These are phyloP conservation scores for Geotrichum bryndzae DNA, from an alignment of 1,139 yeast species.

Conservation along the genomic window DNA sequence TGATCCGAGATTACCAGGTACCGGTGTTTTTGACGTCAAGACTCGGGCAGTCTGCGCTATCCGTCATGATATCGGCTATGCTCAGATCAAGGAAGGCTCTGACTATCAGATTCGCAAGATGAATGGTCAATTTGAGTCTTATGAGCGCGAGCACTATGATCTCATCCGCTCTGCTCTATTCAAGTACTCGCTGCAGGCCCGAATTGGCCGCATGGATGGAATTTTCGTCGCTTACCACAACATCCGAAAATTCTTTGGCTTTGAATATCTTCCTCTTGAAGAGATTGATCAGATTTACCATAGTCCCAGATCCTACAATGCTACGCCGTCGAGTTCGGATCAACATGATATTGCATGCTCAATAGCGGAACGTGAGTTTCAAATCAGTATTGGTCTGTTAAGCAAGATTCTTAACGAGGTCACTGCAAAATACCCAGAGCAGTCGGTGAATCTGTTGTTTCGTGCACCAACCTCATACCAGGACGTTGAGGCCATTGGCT, in stretches of 20 bases:
- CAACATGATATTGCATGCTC: constrained; percentile 37
- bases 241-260: constrained; percentile 74
- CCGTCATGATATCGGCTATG: constrained; percentile 67
- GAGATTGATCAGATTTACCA: constrained; percentile 63
- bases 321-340: constrained; percentile 15
- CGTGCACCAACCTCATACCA: constrained; percentile 23
- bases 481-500: constrained; percentile 3
- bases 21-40: constrained; percentile 87
- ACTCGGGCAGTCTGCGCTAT: constrained; percentile 87
- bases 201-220: constrained; percentile 97
- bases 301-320: constrained; percentile 26
- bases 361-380: constrained; percentile 71
- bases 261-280: constrained; percentile 72
- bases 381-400: constrained; percentile 55
- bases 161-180: constrained; percentile 68
- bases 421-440: constrained; percentile 27
- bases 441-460: constrained; percentile 29
- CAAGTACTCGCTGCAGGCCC: constrained; percentile 83
- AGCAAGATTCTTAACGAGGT: constrained; percentile 45
- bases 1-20: constrained; percentile 74
- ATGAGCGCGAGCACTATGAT: constrained; percentile 72
- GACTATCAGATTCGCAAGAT: constrained; percentile 60
- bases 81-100: constrained; percentile 49
- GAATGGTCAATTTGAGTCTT: constrained; percentile 66
- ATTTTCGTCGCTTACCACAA: constrained; percentile 90